phyloP scores from a whole-genome alignment of 106 monocot species.

The Amphibolis antarctica region DNA sequence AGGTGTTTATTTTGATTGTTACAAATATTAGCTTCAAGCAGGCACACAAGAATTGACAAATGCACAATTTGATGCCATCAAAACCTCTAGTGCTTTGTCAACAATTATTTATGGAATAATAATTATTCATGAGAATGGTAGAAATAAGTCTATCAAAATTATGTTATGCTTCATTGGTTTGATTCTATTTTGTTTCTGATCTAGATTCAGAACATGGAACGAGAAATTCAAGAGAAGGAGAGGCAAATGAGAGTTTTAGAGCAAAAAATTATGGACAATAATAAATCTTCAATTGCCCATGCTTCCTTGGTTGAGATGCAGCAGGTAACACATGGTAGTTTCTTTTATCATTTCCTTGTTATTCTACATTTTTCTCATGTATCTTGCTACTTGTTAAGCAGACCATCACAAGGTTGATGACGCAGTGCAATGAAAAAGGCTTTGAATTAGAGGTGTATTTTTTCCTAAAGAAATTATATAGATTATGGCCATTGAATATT shows the following conservation, averaged over 20 bases:
- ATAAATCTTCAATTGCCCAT: slow-evolving; percentile 50
- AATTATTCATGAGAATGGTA: too few relatives aligned
- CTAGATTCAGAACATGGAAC: slow-evolving; percentile 78
- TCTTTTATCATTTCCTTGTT: not conserved
- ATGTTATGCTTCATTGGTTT: not conserved
- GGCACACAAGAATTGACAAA: not conserved
- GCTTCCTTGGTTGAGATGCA: slow-evolving; percentile 84
- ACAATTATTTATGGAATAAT: too few relatives aligned
- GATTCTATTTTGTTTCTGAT: not conserved
- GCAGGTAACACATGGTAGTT: slow-evolving; percentile 31
- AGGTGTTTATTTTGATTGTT: slow-evolving; percentile 39
- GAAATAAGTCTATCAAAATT: too few relatives aligned
- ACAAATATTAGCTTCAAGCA: too few relatives aligned
- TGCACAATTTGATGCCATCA: not conserved
- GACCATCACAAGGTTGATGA: slow-evolving; percentile 63
- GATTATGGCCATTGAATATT: not conserved
- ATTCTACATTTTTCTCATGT: not conserved
- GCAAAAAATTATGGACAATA: slow-evolving; percentile 51
- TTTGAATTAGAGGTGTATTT: slow-evolving; percentile 85
- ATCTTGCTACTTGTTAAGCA: slow-evolving; percentile 25
- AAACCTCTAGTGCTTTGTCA: too few relatives aligned
- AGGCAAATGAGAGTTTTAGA: slow-evolving; percentile 72
- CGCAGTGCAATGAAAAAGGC: slow-evolving; percentile 83
- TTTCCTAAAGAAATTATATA: not conserved
- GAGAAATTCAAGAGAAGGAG: slow-evolving; percentile 77